Conservation (phyloP, 192 early-diverging fungal species). For the Coemansia reversa region DNA sequence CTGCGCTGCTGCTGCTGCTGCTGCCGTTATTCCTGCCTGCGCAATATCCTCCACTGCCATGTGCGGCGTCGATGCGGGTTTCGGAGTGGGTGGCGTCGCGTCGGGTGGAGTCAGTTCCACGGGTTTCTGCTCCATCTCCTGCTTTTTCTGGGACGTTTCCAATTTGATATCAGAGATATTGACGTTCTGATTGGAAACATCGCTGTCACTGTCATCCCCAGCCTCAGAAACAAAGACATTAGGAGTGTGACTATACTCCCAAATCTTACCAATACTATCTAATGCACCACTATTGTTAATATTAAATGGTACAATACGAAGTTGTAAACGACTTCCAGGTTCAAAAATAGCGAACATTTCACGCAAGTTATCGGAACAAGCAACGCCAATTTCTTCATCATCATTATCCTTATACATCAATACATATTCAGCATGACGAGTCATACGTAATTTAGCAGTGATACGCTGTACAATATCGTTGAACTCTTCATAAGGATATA, state of each 20-base stretch:
- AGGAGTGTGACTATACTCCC: slow-evolving; percentile 42
- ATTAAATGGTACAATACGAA: slow-evolving; percentile 43
- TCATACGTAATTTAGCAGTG: slow-evolving; percentile 45
- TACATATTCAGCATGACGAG: slow-evolving; percentile 25
- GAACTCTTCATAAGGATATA: slow-evolving; percentile 39
- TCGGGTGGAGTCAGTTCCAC: slow-evolving; percentile 18
- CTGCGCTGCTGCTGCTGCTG: slow-evolving; percentile 12
- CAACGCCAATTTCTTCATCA: slow-evolving; percentile 51
- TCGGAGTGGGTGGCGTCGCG: slow-evolving; percentile 6
- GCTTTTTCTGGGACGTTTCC: slow-evolving; percentile 3
- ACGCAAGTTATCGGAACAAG: slow-evolving; percentile 44
- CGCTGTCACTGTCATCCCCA: slow-evolving; percentile 8
- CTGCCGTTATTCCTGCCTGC: slow-evolving; percentile 29
- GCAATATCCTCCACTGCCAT: slow-evolving; percentile 35
- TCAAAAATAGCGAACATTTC: slow-evolving; percentile 52
- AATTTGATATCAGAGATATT: slow-evolving; percentile 25
- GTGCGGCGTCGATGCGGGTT: slow-evolving; percentile 4
- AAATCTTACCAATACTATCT: slow-evolving; percentile 37
- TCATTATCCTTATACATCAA: slow-evolving; percentile 49
- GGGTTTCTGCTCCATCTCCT: slow-evolving; percentile 20
- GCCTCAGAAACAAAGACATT: slow-evolving; percentile 29
- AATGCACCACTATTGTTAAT: slow-evolving; percentile 44
- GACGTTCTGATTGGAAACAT: slow-evolving; percentile 15
- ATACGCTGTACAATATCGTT: slow-evolving; percentile 34
- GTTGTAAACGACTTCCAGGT: slow-evolving; percentile 40